Conservation (phyloP, 2,329 filamentous ascomycete genomes). For the Neonectria coccinea region DNA sequence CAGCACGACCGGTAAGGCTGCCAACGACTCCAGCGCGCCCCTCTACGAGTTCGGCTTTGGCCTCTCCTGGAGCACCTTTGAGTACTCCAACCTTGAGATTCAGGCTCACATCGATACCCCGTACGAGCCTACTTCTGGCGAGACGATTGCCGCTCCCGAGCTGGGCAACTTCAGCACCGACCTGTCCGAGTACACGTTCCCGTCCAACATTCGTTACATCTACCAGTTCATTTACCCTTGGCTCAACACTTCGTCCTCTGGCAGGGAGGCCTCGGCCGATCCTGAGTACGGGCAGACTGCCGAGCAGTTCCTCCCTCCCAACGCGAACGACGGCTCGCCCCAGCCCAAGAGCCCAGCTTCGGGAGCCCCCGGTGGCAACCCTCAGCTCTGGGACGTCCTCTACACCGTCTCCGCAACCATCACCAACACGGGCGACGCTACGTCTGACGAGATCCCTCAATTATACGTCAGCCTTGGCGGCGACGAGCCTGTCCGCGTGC, state of each 20-base stretch:
- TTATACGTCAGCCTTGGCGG: constrained; percentile 86
- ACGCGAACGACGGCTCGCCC: constrained; percentile 65
- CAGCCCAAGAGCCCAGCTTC: constrained; percentile 66
- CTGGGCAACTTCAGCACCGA: constrained; percentile 74
- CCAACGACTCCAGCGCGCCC: constrained; percentile 60
- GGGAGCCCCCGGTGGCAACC: constrained; percentile 72
- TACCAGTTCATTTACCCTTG: constrained; percentile 76
- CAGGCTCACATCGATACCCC: constrained; percentile 59
- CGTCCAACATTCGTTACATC: constrained; percentile 64
- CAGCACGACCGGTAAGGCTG: constrained; percentile 38
- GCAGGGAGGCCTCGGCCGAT: constrained; percentile 66
- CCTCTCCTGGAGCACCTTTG: constrained; percentile 83
- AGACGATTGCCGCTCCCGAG: constrained; percentile 71
- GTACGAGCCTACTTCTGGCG: constrained; percentile 71
- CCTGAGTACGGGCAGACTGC: constrained; percentile 70
- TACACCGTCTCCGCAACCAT: constrained; percentile 76
- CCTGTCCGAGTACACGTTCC: constrained; percentile 76
- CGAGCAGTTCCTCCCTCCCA: constrained; percentile 69
- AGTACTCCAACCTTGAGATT: constrained; percentile 76
- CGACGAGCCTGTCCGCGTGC: constrained; percentile 72
- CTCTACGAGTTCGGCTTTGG: constrained; percentile 87
- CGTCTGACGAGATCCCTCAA: constrained; percentile 80
- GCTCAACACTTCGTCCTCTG: constrained; percentile 73
- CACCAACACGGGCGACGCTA: constrained; percentile 75
- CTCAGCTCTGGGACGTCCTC: constrained; percentile 73